These are phyloP conservation scores for Hyaloscypha hepaticicola DNA, from an alignment of 495 filamentous ascomycete genomes.

Conservation along the genomic window DNA sequence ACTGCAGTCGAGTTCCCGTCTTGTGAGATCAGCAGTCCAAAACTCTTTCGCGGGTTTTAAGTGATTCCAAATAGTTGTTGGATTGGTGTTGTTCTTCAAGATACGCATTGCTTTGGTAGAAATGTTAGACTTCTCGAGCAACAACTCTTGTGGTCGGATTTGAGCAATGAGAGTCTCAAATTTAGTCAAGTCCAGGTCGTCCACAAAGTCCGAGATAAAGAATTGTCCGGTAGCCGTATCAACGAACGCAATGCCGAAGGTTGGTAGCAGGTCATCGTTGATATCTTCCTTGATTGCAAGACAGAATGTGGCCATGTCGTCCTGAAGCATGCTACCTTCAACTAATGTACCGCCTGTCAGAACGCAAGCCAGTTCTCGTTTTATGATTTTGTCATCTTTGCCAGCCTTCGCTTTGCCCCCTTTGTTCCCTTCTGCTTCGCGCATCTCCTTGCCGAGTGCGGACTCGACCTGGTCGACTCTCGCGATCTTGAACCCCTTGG, in stretches of 20 bases:
- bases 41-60: conserved; percentile 88
- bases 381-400: conserved; percentile 89
- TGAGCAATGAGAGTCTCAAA: conserved; percentile 98
- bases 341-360: conserved; percentile 91
- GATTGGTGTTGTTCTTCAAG: conserved; percentile 90
- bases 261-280: conserved; percentile 69
- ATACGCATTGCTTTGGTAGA: conserved; percentile 88
- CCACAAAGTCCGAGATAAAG: conserved; percentile 83
- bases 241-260: conserved; percentile 90
- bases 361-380: conserved; percentile 84
- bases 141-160: conserved; percentile 81
- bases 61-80: conserved; percentile 94
- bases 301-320: conserved; percentile 97
- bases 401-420: conserved; percentile 38
- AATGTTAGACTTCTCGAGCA: conserved; percentile 84
- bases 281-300: conserved; percentile 91
- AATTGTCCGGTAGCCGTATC: conserved; percentile 97
- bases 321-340: conserved; percentile 94
- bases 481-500: conserved; percentile 94
- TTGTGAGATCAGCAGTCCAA: conserved; percentile 78
- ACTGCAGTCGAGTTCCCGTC: conserved; percentile 77
- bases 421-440: conserved; percentile 63
- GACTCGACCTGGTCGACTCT: conserved; percentile 95
- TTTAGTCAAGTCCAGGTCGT: conserved; percentile 92
- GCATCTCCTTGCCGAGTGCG: conserved; percentile 96